Base-by-base conservation (phyloP, 129 eudicot species). In the Deinandra increscens region DNA sequence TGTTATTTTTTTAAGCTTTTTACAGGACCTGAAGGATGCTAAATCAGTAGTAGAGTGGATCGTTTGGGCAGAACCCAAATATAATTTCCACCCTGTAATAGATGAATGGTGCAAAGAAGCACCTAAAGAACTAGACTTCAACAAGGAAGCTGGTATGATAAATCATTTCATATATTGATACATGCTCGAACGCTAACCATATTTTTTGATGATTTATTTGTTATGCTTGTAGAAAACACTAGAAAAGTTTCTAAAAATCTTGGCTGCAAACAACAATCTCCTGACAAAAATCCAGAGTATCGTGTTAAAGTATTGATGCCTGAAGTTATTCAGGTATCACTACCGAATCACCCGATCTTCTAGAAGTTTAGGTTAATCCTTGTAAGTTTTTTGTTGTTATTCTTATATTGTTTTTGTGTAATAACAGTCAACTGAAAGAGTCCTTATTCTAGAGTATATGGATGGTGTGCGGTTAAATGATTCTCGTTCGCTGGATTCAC, bases 71-170 rank as follows among this genome's bases (percentile, higher is more conserved):
- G 97, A 91, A 79, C 97, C 97, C 0, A 91, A 88, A 65, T 91
- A 82, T 69, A 72, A 88, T 74, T 91, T 91, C 80, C 84, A 85
- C 70, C 94, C 97, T 41, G 82, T 91, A 78, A 86, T 91, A 41
- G 91, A 91, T 67, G 97, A 91, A 82, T 91, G 97, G 97, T 91
- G 97, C 79, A 91, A 84, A 75, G 97, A 91, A 84, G 85, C 96
- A 56, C 97, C 97, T 22, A 91, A 86, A 68, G 97, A 91, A 77
- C 79, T 91, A 45, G 96, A 91, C 65, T 91, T 91, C 71, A 88
- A 91, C 63, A 77, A 50, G 71, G 97, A 91, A 81, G 97, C 97
- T 84, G 96, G 97, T 91, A 81, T 51, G 67, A 66, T 55, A 37
- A 60, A 26, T 41, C 39, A 18, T 68, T 50, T 15, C 60, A 14